These are phyloP conservation scores for Collariella sp. DNA, from an alignment of 495 filamentous ascomycete species.

Conservation along the genomic window DNA sequence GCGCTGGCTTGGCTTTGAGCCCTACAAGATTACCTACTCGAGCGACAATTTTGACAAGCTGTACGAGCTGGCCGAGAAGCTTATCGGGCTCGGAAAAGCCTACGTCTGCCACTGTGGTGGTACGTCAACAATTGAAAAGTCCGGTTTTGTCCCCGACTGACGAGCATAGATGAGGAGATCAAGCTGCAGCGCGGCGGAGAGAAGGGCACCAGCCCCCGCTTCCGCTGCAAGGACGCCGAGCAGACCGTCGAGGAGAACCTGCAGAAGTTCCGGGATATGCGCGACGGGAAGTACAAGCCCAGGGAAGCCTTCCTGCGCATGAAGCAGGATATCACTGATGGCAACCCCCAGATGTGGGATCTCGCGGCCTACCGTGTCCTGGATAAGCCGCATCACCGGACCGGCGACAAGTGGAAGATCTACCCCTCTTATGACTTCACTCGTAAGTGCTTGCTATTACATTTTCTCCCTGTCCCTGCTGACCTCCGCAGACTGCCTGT, in stretches of 20 bases:
- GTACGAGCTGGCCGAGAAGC: conserved; percentile 79
- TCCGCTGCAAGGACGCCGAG: conserved; percentile 68
- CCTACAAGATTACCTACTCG: conserved; percentile 66
- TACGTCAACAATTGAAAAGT: background rate
- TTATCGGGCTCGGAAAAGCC: conserved; percentile 66
- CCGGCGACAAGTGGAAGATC: conserved; percentile 67
- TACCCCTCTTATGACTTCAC: conserved; percentile 92
- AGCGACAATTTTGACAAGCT: conserved; percentile 77
- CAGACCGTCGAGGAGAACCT: conserved; percentile 69
- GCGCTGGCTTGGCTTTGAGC: conserved; percentile 74
- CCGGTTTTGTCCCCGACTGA: background rate
- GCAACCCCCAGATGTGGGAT: conserved; percentile 68
- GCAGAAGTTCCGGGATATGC: conserved; percentile 78
- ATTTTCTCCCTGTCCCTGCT: background rate
- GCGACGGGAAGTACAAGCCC: conserved; percentile 82
- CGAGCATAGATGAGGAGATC: conserved; percentile 50
- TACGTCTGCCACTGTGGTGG: conserved; percentile 54
- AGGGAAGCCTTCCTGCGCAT: conserved; percentile 83
- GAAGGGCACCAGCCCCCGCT: conserved; percentile 58
- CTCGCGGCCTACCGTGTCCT: conserved; percentile 72
- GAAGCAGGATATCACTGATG: conserved; percentile 62
- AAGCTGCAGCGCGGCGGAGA: conserved; percentile 77
- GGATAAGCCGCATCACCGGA: conserved; percentile 62
- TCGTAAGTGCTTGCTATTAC: background rate
- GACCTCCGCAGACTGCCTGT: conserved; percentile 52